Percentiles rank a stretch among this genome's conserved stretches.
Evolutionary conservation across 2,329 filamentous ascomycete species (phyloP).

Genomic region (Neofusicoccum parvum): DNA sequence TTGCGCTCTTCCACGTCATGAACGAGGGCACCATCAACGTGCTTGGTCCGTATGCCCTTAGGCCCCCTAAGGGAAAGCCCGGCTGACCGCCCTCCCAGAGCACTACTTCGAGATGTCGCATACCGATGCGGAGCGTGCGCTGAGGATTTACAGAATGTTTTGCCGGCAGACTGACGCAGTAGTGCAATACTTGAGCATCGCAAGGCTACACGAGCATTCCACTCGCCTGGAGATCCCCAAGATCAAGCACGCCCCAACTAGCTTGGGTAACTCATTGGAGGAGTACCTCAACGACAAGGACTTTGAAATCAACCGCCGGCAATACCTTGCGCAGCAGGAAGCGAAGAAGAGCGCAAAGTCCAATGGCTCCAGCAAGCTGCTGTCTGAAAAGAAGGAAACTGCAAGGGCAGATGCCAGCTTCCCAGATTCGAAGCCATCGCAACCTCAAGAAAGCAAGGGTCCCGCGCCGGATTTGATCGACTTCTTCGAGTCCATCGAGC

Average conservation of each 20-base stretch:
- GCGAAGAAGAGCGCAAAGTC: slow-evolving; percentile 60
- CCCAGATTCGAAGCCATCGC: slow-evolving; percentile 40
- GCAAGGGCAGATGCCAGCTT: slow-evolving; percentile 16
- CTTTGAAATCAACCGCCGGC: slow-evolving; percentile 88
- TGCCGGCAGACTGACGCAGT: slow-evolving; percentile 90
- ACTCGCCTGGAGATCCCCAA: slow-evolving; percentile 94
- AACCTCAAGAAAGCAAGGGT: slow-evolving; percentile 52
- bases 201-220: slow-evolving; percentile 86
- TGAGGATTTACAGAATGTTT: slow-evolving; percentile 90
- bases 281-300: slow-evolving; percentile 94
- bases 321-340: slow-evolving; percentile 87
- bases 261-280: slow-evolving; percentile 83
- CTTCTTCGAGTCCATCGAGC: slow-evolving; percentile 88
- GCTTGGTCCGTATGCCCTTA: slow-evolving; percentile 63
- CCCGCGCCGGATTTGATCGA: slow-evolving; percentile 82
- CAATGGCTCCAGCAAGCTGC: slow-evolving; percentile 41
- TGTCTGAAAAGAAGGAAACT: slow-evolving; percentile 36
- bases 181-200: slow-evolving; percentile 84
- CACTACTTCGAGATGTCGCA: slow-evolving; percentile 99
- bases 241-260: slow-evolving; percentile 94
- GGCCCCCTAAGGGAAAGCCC: neutral
- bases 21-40: slow-evolving; percentile 98
- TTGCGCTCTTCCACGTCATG: slow-evolving; percentile 89
- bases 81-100: slow-evolving; percentile 55
- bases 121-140: slow-evolving; percentile 85